These are phyloP conservation scores for Leishmania turanica DNA, from an alignment of 208 protist species.

Conservation along the genomic window DNA sequence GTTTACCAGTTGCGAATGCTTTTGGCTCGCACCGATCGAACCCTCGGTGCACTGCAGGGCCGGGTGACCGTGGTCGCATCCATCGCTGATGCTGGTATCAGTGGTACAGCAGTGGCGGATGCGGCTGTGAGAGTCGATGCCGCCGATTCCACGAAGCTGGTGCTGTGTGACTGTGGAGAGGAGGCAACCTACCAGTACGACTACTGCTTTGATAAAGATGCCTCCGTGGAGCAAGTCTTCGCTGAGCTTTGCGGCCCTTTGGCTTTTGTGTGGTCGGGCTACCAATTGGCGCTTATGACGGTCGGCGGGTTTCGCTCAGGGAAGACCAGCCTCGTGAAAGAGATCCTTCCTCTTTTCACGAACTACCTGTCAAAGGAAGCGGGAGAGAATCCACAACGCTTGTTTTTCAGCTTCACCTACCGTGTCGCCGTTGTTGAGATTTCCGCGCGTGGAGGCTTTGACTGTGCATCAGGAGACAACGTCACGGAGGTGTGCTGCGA, in stretches of 20 bases:
- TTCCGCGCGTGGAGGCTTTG: constrained; percentile 28
- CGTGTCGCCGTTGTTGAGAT: constrained; percentile 44
- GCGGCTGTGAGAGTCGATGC: constrained; percentile 18
- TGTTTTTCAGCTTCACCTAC: constrained; percentile 31
- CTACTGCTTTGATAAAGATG: constrained; percentile 35
- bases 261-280: constrained; percentile 28
- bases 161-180: constrained; percentile 44
- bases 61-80: constrained; percentile 38
- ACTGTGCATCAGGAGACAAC: constrained; percentile 27
- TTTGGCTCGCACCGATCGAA: constrained; percentile 39
- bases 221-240: constrained; percentile 31
- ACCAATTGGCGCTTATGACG: constrained; percentile 43
- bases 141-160: constrained; percentile 36
- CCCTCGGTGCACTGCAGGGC: constrained; percentile 41
- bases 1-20: constrained; percentile 42
- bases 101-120: constrained; percentile 1
- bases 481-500: constrained; percentile 31
- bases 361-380: constrained; percentile 23
- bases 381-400: constrained; percentile 4
- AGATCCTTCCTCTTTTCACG: constrained; percentile 41
- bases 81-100: constrained; percentile 10
- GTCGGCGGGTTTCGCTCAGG: constrained; percentile 39
- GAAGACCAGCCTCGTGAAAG: constrained; percentile 36
- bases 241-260: constrained; percentile 41
- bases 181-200: constrained; percentile 40